Percentiles rank a stretch among this genome's conserved stretches.
Evolutionary conservation across 129 eudicot genomes (phyloP).

Genomic region (Kitagawia praeruptora): DNA sequence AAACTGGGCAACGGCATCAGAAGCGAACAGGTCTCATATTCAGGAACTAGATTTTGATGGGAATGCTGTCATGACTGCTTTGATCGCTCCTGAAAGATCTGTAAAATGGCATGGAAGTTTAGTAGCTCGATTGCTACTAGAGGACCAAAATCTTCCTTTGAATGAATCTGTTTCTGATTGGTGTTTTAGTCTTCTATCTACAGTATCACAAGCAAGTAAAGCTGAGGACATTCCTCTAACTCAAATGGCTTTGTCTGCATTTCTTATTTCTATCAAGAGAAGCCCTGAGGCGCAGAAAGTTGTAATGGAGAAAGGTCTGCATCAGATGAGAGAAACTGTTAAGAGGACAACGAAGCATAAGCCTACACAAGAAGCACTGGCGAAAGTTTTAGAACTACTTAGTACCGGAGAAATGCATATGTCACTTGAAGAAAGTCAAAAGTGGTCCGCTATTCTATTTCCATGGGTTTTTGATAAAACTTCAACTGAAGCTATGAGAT

Average conservation of each 20-base stretch:
- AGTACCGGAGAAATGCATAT: slow-evolving; percentile 54
- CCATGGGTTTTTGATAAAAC: slow-evolving; percentile 64
- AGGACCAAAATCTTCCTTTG: slow-evolving; percentile 66
- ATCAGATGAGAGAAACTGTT: slow-evolving; percentile 77
- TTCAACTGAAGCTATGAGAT: slow-evolving; percentile 52
- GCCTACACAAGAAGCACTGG: slow-evolving; percentile 75
- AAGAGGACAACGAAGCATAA: slow-evolving; percentile 56
- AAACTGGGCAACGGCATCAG: slow-evolving; percentile 95
- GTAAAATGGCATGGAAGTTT: slow-evolving; percentile 99
- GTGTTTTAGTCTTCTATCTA: slow-evolving; percentile 80
- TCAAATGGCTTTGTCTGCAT: slow-evolving; percentile 82
- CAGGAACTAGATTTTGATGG: slow-evolving; percentile 92
- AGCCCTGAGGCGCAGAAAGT: slow-evolving; percentile 58
- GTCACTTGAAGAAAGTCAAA: slow-evolving; percentile 76
- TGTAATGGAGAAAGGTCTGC: slow-evolving; percentile 72
- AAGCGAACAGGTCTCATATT: slow-evolving; percentile 71
- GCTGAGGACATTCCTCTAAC: slow-evolving; percentile 68
- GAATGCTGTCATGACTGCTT: slow-evolving; percentile 73
- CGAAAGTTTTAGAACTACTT: slow-evolving; percentile 74
- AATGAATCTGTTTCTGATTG: slow-evolving; percentile 76
- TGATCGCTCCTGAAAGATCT: slow-evolving; percentile 92
- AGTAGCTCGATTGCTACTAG: slow-evolving; percentile 71
- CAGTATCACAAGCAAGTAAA: slow-evolving; percentile 78
- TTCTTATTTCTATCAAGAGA: slow-evolving; percentile 70
- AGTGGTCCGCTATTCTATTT: slow-evolving; percentile 79